Percentiles rank a stretch among this genome's conserved stretches.
These are phyloP conservation scores for Neobulgaria alba DNA, from an alignment of 2,329 filamentous ascomycete genomes.

Conservation along the genomic window DNA sequence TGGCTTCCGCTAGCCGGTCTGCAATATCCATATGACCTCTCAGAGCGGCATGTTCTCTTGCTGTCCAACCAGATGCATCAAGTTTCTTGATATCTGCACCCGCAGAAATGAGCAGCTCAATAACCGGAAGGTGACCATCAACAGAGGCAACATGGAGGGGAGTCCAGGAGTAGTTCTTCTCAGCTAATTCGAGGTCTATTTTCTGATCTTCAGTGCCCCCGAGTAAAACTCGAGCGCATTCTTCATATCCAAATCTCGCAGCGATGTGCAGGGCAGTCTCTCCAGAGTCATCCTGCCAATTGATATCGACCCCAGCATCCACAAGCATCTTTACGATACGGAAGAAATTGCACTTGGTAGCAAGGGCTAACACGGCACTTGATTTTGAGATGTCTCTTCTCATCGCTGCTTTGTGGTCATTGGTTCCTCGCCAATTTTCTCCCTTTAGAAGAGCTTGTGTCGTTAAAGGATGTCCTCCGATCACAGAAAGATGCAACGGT, in stretches of 20 bases:
- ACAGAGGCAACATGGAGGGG: conserved; percentile 90
- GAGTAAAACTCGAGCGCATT: conserved; percentile 71
- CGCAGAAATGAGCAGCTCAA: conserved; percentile 67
- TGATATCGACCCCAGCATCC: conserved; percentile 83
- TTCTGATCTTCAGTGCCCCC: conserved; percentile 62
- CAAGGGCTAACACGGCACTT: conserved; percentile 78
- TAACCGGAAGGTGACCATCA: conserved; percentile 70
- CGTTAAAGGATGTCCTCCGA: conserved; percentile 81
- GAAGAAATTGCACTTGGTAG: conserved; percentile 79
- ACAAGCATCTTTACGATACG: conserved; percentile 82
- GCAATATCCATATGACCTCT: conserved; percentile 82
- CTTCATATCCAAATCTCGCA: conserved; percentile 74
- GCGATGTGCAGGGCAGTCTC: conserved; percentile 91
- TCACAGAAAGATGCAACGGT: conserved; percentile 84
- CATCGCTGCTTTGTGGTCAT: conserved; percentile 51
- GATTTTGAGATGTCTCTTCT: conserved; percentile 70
- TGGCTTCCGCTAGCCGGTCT: conserved; percentile 47
- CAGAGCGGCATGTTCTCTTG: conserved; percentile 84
- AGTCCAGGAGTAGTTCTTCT: conserved; percentile 88
- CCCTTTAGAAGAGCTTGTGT: conserved; percentile 73
- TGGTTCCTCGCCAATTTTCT: conserved; percentile 63
- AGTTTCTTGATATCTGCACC: conserved; percentile 66
- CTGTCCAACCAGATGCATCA: conserved; percentile 89
- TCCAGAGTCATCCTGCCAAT: conserved; percentile 82
- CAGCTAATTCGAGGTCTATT: conserved; percentile 65